phyloP scores from a whole-genome alignment of 768 basidiomycete genomes.

The Suillus hirtellus region DNA sequence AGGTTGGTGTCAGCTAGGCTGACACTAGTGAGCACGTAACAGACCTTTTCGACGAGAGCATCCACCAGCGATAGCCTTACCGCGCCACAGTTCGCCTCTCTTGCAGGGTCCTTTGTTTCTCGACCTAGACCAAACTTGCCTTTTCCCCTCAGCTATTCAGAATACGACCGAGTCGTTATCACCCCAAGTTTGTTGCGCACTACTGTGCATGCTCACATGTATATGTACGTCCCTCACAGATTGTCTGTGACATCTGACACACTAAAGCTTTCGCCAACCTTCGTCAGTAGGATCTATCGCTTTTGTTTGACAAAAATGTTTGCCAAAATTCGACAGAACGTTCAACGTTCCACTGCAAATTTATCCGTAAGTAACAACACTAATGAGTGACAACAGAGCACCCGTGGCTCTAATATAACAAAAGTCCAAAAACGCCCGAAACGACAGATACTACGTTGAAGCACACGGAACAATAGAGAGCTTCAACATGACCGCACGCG shows the following conservation, averaged over 20 bases:
- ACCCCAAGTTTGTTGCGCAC: background rate
- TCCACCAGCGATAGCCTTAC: background rate
- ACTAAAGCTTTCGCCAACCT: background rate
- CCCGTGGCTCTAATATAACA: background rate
- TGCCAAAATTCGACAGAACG: background rate
- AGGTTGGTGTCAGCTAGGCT: background rate
- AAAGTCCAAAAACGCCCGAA: background rate
- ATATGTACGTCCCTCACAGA: background rate
- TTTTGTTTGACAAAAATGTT: too few species aligned
- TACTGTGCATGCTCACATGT: background rate
- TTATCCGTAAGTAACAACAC: background rate
- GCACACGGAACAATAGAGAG: background rate
- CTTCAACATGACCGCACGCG: background rate
- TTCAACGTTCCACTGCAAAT: background rate
- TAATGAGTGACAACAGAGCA: constrained; percentile 2
- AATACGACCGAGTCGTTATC: background rate
- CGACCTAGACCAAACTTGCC: background rate
- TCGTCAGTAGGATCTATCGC: too few species aligned
- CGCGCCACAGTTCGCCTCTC: background rate
- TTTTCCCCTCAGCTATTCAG: background rate
- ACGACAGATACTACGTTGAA: constrained; percentile 3
- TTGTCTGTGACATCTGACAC: background rate
- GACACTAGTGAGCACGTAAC: background rate
- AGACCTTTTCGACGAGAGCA: background rate
- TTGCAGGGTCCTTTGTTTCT: background rate